Conservation (phyloP, 1,284 basidiomycete genomes). For the Apiotrichum gamsii region DNA sequence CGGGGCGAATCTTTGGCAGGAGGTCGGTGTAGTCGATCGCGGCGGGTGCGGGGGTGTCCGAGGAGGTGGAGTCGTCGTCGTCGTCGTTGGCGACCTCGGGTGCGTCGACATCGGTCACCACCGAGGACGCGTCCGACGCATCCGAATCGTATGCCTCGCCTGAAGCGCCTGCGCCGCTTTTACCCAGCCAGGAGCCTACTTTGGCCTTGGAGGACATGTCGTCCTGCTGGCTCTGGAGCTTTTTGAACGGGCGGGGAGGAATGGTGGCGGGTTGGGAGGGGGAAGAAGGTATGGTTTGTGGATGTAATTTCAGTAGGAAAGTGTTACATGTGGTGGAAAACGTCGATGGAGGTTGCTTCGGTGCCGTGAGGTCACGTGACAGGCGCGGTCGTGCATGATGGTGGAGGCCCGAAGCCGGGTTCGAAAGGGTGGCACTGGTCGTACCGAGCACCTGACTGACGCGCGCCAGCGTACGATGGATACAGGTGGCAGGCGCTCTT, state of each 20-base stretch:
- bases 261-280: constrained; percentile 3
- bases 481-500: no score
- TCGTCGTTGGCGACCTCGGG: constrained; percentile 4
- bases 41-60: constrained; percentile 14
- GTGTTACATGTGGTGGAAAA: no score
- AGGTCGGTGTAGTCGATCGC: constrained; percentile 37
- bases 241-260: no score
- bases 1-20: constrained; percentile 23
- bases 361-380: no score
- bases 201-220: constrained; percentile 39
- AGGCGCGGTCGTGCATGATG: no score
- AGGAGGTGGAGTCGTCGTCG: constrained; percentile 11
- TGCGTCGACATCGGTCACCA: not conserved
- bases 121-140: constrained; percentile 1
- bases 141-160: constrained; percentile 18
- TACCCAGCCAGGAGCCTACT: constrained; percentile 45
- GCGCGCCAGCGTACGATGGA: no score
- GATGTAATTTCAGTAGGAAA: no score
- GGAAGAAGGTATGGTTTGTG: no score
- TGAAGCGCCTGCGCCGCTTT: constrained; percentile 1
- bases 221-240: constrained; percentile 36
- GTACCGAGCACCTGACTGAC: no score
- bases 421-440: no score
- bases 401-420: no score
- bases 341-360: no score